phyloP scores from a whole-genome alignment of 805 yeast species.

The Ogataea pini region DNA sequence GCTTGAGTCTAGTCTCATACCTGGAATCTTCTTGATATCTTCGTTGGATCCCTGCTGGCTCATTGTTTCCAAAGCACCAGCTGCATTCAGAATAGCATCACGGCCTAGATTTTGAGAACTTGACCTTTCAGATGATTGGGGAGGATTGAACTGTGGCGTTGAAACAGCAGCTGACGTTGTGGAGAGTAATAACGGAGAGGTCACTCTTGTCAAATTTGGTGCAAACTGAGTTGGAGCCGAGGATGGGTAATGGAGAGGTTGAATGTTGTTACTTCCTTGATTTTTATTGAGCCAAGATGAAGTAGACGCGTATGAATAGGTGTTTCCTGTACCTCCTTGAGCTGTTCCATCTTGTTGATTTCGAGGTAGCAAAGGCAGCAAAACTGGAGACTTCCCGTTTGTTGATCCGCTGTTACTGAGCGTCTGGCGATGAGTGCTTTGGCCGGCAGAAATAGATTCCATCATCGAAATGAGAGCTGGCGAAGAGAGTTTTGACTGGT shows the following conservation, averaged over 20 bases:
- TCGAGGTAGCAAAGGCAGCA: slow-evolving; percentile 44
- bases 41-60: slow-evolving; percentile 34
- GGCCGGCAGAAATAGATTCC: slow-evolving; percentile 15
- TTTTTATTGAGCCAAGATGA: slow-evolving; percentile 31
- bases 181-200: slow-evolving; percentile 63
- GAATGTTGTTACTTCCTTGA: slow-evolving; percentile 38
- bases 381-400: slow-evolving; percentile 37
- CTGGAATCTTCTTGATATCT: slow-evolving; percentile 32
- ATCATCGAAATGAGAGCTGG: slow-evolving; percentile 20
- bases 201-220: slow-evolving; percentile 60
- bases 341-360: slow-evolving; percentile 27
- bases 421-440: slow-evolving; percentile 8
- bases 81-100: slow-evolving; percentile 39
- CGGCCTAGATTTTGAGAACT: slow-evolving; percentile 31
- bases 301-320: slow-evolving; percentile 31
- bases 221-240: slow-evolving; percentile 74
- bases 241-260: slow-evolving; percentile 63
- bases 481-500: slow-evolving; percentile 18
- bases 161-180: slow-evolving; percentile 42
- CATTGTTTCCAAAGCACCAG: slow-evolving; percentile 43
- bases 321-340: slow-evolving; percentile 29
- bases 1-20: slow-evolving; percentile 34
- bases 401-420: slow-evolving; percentile 6
- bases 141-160: slow-evolving; percentile 38
- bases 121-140: slow-evolving; percentile 39